Conservation (phyloP, 805 yeast species). For the Kuraishia molischiana region DNA sequence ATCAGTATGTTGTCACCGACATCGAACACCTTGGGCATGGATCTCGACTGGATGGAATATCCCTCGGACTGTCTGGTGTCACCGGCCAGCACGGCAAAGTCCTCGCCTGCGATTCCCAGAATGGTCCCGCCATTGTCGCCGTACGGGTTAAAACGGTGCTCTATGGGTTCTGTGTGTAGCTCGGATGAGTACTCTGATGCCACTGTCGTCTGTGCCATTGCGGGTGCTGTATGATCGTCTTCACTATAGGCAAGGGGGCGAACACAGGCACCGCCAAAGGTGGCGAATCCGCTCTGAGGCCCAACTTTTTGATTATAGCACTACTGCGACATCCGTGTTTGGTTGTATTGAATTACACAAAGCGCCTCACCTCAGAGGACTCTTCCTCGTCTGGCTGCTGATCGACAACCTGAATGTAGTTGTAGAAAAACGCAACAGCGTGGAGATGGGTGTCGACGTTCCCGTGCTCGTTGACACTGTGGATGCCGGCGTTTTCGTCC, state of each 20-base stretch:
- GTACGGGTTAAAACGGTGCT: constrained; percentile 89
- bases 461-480: constrained; percentile 57
- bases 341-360: too few species aligned
- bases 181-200: constrained; percentile 62
- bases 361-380: not conserved
- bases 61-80: constrained; percentile 97
- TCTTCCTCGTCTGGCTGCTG: not conserved
- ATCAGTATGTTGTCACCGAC: constrained; percentile 83
- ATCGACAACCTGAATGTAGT: constrained; percentile 28
- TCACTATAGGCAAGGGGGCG: too few species aligned
- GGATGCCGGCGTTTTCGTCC: constrained; percentile 29
- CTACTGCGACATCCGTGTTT: too few species aligned
- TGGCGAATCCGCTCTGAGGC: not conserved
- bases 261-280: too few species aligned
- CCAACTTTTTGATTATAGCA: too few species aligned
- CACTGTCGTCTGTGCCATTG: constrained; percentile 26
- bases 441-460: constrained; percentile 50
- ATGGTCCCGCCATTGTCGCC: constrained; percentile 96
- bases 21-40: constrained; percentile 81
- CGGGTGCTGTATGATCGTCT: too few species aligned
- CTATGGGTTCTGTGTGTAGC: constrained; percentile 54
- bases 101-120: constrained; percentile 95
- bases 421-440: constrained; percentile 44
- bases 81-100: constrained; percentile 94
- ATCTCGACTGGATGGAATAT: constrained; percentile 85